Base-by-base conservation (phyloP, 306 rosid genomes). In the Cucurbita ficifolia region DNA sequence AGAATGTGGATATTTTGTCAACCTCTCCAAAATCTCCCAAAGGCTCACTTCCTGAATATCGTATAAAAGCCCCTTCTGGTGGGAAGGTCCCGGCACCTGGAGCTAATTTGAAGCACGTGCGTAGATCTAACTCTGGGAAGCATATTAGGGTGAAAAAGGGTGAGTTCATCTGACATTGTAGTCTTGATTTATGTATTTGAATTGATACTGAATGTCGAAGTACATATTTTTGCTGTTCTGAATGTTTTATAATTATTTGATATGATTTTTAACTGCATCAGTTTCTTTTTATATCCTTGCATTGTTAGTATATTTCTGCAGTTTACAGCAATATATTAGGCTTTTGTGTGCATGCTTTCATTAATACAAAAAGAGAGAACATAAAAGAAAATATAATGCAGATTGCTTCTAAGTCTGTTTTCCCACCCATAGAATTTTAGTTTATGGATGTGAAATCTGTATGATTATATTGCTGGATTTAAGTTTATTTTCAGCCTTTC, bases 21-120 rank as follows among this genome's bases (percentile, higher is more conserved):
- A 89, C 95, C 0, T 94, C 99, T 4, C 99, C 99, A 5, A 94
- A 94, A 62, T 94, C 99, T 6, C 99, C 96, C 1, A 74, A 90
- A 18, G 79, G 91, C 3, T 83, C 87, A 77, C 84, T 90, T 16
- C 70, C 96, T 42, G 99, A 94, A 17, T 89, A 91, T 83, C 88
- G 77, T 70, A 77, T 87, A 35, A 94, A 89, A 82, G 95, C 88
- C 50, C 96, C 99, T 60, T 73, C 89, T 48, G 90, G 92, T 50
- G 92, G 96, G 45, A 94, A 85, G 92, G 92, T 84, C 11, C 81
- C 89, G 17, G 85, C 89, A 21, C 88, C 92, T 83, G 99, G 89
- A 74, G 76, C 76, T 59, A 89, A 85, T 21, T 92, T 80, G 86
- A 87, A 88, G 85, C 97, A 94, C 70, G 96, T 94, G 69, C 91